Evolutionary conservation across 345 rosid genomes (phyloP).

Genomic region (Angophora floribunda): DNA sequence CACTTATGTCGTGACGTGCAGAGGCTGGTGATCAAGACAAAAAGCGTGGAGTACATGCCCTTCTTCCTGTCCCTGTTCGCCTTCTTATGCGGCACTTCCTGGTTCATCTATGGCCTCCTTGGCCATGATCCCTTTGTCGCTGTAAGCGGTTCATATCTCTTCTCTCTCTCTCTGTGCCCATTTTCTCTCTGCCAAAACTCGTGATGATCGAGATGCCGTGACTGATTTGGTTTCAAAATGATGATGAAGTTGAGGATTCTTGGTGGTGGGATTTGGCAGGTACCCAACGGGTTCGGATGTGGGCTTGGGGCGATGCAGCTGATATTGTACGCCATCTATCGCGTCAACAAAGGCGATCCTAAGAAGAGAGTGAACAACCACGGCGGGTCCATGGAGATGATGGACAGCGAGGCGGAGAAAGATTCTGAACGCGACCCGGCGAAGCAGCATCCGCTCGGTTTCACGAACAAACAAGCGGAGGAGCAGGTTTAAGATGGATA

Average conservation of each 20-base stretch:
- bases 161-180: background rate
- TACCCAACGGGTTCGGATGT: constrained; percentile 92
- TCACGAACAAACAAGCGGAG: background rate
- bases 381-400: background rate
- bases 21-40: constrained; percentile 86
- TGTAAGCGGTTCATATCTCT: constrained; percentile 21
- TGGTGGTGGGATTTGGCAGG: constrained; percentile 17
- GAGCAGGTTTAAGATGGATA: background rate
- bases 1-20: constrained; percentile 3
- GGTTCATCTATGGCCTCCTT: constrained; percentile 84
- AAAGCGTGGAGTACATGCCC: constrained; percentile 97
- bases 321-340: constrained; percentile 72
- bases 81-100: constrained; percentile 92
- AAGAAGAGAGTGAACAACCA: background rate
- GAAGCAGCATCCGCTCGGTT: background rate
- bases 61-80: constrained; percentile 87
- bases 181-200: background rate
- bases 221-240: background rate
- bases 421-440: background rate
- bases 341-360: constrained; percentile 13
- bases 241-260: background rate
- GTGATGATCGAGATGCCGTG: background rate
- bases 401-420: background rate
- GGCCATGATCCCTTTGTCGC: constrained; percentile 82
- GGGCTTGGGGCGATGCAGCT: constrained; percentile 69